Percentiles rank a stretch among this genome's conserved stretches.
Conservation (phyloP, 2,329 filamentous ascomycete genomes). For the Colletotrichum tropicicola region DNA sequence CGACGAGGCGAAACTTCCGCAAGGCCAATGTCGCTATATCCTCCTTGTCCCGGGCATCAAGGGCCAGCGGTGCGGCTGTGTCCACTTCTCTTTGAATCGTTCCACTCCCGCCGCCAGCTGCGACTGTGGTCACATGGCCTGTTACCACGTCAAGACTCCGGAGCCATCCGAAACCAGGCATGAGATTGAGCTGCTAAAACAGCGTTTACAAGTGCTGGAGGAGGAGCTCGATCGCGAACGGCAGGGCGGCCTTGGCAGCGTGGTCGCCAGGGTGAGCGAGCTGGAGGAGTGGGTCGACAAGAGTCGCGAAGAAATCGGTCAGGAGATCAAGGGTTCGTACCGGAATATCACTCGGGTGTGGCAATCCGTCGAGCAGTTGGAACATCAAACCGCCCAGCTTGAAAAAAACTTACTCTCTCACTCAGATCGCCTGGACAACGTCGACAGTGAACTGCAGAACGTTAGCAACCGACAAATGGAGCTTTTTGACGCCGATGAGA, state of each 20-base stretch:
- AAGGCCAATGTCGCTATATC: slow-evolving; percentile 68
- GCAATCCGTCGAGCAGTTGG: slow-evolving; percentile 58
- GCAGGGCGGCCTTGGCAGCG: slow-evolving; percentile 46
- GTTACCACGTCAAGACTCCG: slow-evolving; percentile 63
- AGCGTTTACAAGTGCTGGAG: slow-evolving; percentile 55
- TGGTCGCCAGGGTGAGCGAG: slow-evolving; percentile 56
- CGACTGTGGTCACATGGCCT: slow-evolving; percentile 68
- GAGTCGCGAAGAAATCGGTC: slow-evolving; percentile 58
- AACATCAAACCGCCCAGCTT: slow-evolving; percentile 44
- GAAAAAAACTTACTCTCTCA: slow-evolving; percentile 49
- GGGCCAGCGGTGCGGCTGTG: slow-evolving; percentile 67
- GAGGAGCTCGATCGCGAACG: slow-evolving; percentile 49
- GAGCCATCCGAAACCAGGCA: slow-evolving; percentile 52
- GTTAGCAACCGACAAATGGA: slow-evolving; percentile 59
- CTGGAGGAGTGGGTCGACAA: slow-evolving; percentile 65
- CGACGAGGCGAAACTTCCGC: slow-evolving; percentile 60
- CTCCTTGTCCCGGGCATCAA: slow-evolving; percentile 64
- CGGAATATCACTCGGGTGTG: slow-evolving; percentile 63
- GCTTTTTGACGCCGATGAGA: slow-evolving; percentile 58
- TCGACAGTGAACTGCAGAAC: slow-evolving; percentile 54
- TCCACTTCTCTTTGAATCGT: slow-evolving; percentile 64
- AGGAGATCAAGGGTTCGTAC: slow-evolving; percentile 64
- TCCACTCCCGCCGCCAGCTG: slow-evolving; percentile 63
- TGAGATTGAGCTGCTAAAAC: slow-evolving; percentile 59
- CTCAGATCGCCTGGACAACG: slow-evolving; percentile 52